Conservation (phyloP, 805 yeast species). For the Yamadazyma kitorensis region DNA sequence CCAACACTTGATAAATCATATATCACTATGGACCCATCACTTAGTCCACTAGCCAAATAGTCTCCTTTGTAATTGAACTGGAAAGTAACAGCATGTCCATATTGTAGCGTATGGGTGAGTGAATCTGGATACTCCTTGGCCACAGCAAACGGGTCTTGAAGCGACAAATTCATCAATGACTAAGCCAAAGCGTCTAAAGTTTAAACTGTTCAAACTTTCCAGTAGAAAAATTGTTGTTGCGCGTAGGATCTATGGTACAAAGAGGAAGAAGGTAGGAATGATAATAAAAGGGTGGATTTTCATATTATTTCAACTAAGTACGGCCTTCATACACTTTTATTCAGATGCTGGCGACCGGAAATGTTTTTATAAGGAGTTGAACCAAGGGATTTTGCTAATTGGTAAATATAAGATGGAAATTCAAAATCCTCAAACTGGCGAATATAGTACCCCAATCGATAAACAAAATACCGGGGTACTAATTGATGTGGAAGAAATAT, state of each 20-base stretch:
- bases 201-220: neutral
- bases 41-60: conserved; percentile 77
- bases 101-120: conserved; percentile 64
- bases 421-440: conserved; percentile 31
- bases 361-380: conserved; percentile 57
- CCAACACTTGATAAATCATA: conserved; percentile 71
- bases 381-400: conserved; percentile 46
- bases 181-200: conserved; percentile 1
- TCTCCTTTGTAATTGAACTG: conserved; percentile 75
- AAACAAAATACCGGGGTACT: conserved; percentile 26
- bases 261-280: too few species aligned
- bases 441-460: conserved; percentile 28
- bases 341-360: conserved; percentile 49
- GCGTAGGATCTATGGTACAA: too few species aligned
- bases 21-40: conserved; percentile 70
- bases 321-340: conserved; percentile 42
- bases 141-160: conserved; percentile 87
- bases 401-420: conserved; percentile 51
- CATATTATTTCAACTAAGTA: conserved; percentile 1
- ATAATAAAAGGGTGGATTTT: too few species aligned
- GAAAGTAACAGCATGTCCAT: conserved; percentile 64
- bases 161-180: conserved; percentile 63
- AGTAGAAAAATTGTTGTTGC: too few species aligned
- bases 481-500: conserved; percentile 47
- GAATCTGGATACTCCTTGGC: conserved; percentile 90